Evolutionary conservation across 2,329 filamentous ascomycete genomes (phyloP).

Genomic region (Lanzia echinophila): DNA sequence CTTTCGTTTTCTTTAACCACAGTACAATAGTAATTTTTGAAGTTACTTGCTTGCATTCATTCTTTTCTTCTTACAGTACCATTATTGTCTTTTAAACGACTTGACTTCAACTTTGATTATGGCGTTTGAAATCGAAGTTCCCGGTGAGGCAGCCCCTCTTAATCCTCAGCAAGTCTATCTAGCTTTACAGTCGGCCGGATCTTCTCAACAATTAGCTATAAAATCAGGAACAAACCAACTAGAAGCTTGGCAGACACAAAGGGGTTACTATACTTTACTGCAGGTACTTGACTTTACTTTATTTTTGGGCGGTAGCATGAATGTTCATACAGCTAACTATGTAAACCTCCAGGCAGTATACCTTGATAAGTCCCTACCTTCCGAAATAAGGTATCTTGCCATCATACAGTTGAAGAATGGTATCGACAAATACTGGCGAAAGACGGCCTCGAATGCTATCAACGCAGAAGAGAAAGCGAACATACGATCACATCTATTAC

Average conservation of each 20-base stretch:
- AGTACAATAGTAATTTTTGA: not conserved
- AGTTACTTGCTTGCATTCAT: too few relatives aligned
- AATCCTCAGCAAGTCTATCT: conserved; percentile 56
- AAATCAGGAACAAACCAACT: conserved; percentile 62
- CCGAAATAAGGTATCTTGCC: conserved; percentile 78
- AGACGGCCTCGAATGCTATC: conserved; percentile 52
- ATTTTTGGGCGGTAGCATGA: not conserved
- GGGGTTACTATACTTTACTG: conserved; percentile 60
- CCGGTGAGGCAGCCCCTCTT: conserved; percentile 73
- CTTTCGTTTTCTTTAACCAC: too few relatives aligned
- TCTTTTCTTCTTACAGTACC: not conserved
- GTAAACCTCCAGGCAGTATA: conserved; percentile 58
- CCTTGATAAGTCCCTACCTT: conserved; percentile 68
- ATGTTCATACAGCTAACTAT: not conserved
- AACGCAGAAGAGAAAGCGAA: conserved; percentile 67
- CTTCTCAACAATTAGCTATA: conserved; percentile 56
- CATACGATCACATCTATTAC: conserved; percentile 69
- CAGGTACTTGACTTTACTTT: conserved; percentile 44
- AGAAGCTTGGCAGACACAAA: conserved; percentile 60
- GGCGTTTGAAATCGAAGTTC: conserved; percentile 69
- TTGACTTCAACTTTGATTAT: conserved; percentile 39
- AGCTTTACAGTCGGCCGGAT: conserved; percentile 56
- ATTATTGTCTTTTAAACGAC: not conserved
- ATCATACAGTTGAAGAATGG: conserved; percentile 96
- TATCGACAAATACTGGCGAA: conserved; percentile 91